Percentiles rank a stretch among this genome's conserved stretches.
Evolutionary conservation across 768 basidiomycete genomes (phyloP).

Genomic region (Solioccasus polychromus): DNA sequence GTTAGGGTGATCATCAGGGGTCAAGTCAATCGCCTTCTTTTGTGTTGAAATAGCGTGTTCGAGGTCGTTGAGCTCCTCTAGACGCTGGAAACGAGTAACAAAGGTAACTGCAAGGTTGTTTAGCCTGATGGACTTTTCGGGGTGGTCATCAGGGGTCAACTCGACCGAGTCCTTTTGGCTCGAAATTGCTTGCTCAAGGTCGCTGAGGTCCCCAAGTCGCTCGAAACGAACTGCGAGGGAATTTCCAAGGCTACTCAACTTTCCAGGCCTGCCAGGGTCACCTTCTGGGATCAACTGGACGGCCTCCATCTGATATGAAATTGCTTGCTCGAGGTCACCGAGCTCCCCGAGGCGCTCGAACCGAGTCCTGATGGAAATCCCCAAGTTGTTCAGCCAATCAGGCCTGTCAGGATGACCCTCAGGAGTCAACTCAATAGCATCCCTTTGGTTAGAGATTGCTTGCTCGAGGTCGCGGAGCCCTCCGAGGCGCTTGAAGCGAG

Average conservation of each 20-base stretch:
- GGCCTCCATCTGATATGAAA: no score
- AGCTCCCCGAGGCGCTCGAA: no score
- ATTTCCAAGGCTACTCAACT: background rate
- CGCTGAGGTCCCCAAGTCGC: background rate
- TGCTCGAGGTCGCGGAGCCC: background rate
- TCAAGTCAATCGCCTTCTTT: no score
- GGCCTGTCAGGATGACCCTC: background rate
- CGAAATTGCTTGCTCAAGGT: background rate
- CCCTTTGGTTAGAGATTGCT: background rate
- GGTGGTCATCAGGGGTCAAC: background rate
- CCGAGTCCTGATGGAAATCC: no score
- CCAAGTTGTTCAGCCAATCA: no score
- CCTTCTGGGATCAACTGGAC: background rate
- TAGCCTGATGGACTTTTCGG: background rate
- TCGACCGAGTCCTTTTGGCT: background rate
- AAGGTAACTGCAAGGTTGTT: no score
- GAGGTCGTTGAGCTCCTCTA: no score
- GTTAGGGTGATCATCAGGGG: background rate
- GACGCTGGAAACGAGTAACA: no score
- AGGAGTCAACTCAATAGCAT: background rate
- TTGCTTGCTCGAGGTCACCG: no score
- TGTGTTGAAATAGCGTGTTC: no score
- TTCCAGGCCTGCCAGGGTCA: background rate
- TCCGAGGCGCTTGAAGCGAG: background rate
- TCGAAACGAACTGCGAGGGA: background rate